Evolutionary conservation across 306 rosid genomes (phyloP), one percentile per base, ranked within the genome.

Genomic region (Herpetospermum pedunculosum): DNA sequence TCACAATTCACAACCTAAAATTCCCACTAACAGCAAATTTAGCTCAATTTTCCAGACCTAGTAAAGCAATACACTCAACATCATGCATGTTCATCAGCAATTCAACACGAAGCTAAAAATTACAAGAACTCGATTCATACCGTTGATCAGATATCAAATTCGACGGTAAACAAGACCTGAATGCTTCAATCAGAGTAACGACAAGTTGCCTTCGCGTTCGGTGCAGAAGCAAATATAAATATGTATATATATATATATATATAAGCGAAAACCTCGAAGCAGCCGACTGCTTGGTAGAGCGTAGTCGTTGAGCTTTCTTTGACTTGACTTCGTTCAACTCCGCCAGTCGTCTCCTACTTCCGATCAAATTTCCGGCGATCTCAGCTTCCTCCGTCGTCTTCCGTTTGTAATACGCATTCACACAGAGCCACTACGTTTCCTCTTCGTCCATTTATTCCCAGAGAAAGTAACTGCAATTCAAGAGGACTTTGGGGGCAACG

Each of bases 131-230:
- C 11, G 58, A 70, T 70, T 26, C 26, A 16, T 46, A 70, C 43
- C 74, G 74, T 16, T 6, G 34, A 70, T 70, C 57, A 70, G 74
- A 46, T 26, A 70, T 70, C 18, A 8, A 70, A 47, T 25, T 70
- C 28, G 5, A 46, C 40, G 2, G 57, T n/a, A 47, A 70, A 70
- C 55, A 46, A 47, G 57, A 15, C 40, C 74, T 47, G n/a, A 47
- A 46, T 26, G 52, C 40, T 70, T 46, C 28, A 47, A 18, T 70
- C 28, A 10, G 74, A 70, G 74, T 7, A 43, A 68, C 23, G 14
- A 68, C 37, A 13, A 38, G 38, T 29, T 30, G 62, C 34, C 26
- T 62, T 13, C 29, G 71, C 71, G 71, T 21, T 38, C 50, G 8
- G 34, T 13, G 19, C 52, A 19, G 52, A 25, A 19, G 19, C 71